Base-by-base conservation (phyloP, 1,284 basidiomycete species). In the Waitea zeae region DNA sequence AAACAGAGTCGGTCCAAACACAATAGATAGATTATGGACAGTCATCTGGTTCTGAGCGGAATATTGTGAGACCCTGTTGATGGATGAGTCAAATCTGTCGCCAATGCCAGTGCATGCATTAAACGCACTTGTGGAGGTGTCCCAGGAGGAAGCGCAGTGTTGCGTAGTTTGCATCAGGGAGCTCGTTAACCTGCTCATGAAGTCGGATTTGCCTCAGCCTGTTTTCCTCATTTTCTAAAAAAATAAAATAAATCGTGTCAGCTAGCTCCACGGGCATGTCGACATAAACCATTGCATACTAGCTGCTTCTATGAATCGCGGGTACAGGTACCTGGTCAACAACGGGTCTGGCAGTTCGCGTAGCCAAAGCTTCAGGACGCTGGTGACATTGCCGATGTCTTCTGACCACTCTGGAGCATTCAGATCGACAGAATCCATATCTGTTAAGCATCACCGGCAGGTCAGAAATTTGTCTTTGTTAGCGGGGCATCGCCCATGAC, bases 161-260 rank as follows among this genome's bases (percentile, higher is more conserved):
- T 1, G 95, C 88, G 49, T 99, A 99, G 56, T 98, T 96, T 11
- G 95, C 73, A 57, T 99, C 93, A 3, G 93, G 95, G 35, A 99
- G 64, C 45, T 96, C 92, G 50, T 99, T 98, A 33, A 99, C 92
- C 35, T 86, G 75, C 52, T 98, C 93, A 48, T 99, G 93, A 39
- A 98, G 59, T 34, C 90, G 71, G 43, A 97, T 96, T 49, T 97
- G 92, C 41, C 92, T 70, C 43, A 96, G 58, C 36, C 92, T 71
- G 46, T 93, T 87, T 48, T 93, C 92, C 35, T 96, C 90, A 44
- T 89, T 86, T 50, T 80, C 89, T 92, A 50, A 12, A 3, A 28
- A 7, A 19, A 2, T 5, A 13, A 7, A 40, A 7, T 4, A 17
- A 39, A 26, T 9, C 22, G 38, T 33, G n/a, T n/a, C n/a, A 12